These are phyloP conservation scores for Telopea speciosissima DNA, from an alignment of 177 flowering plant genomes.

Conservation along the genomic window DNA sequence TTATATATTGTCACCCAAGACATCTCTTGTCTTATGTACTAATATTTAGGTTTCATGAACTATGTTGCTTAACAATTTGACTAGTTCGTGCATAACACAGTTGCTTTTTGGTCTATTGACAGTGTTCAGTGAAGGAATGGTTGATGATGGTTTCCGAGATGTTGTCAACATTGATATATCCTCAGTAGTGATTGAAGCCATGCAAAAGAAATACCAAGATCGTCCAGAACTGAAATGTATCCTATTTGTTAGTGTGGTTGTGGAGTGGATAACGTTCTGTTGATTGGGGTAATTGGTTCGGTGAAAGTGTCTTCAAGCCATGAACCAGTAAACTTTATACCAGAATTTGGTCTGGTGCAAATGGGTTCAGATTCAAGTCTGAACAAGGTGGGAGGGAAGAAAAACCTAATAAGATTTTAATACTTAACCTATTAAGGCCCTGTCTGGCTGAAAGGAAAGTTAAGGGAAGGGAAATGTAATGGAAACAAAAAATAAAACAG, in stretches of 20 bases:
- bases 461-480: too few species aligned
- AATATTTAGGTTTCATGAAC: neutral
- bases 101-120: slow-evolving; percentile 10
- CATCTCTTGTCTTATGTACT: too few species aligned
- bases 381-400: too few species aligned
- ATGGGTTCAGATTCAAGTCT: too few species aligned
- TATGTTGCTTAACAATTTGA: neutral
- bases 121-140: slow-evolving; percentile 80
- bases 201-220: slow-evolving; percentile 48
- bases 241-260: slow-evolving; percentile 11
- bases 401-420: too few species aligned
- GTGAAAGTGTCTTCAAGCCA: neutral
- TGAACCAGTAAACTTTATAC: too few species aligned
- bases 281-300: neutral
- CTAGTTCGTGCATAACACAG: neutral
- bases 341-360: too few species aligned
- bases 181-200: slow-evolving; percentile 69
- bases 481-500: too few species aligned
- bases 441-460: too few species aligned
- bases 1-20: too few species aligned
- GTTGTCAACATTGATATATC: slow-evolving; percentile 77
- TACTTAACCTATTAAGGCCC: too few species aligned
- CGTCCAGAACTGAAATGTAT: slow-evolving; percentile 65
- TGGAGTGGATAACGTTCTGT: neutral
- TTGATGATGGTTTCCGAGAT: slow-evolving; percentile 64